phyloP scores from a whole-genome alignment of 352 stramenopile species.

The Phytopythium boreale region DNA sequence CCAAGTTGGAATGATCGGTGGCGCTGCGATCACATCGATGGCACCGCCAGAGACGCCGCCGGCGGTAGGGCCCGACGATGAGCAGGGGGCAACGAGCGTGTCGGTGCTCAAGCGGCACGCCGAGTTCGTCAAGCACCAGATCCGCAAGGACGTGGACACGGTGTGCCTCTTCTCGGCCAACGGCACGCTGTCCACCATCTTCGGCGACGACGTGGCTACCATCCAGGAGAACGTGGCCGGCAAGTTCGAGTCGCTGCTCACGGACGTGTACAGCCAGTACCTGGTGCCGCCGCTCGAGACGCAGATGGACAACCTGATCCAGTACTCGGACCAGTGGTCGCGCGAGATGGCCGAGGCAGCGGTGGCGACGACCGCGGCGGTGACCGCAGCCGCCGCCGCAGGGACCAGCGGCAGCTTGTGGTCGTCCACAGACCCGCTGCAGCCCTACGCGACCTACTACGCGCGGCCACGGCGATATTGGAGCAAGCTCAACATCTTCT shows the following conservation, averaged over 20 bases:
- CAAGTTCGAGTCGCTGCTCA: conserved; percentile 65
- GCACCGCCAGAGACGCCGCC: neutral
- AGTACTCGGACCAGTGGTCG: conserved; percentile 57
- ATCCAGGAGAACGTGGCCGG: conserved; percentile 48
- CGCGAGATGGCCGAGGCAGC: conserved; percentile 37
- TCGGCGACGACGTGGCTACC: conserved; percentile 49
- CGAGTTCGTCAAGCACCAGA: conserved; percentile 74
- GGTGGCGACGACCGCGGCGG: conserved; percentile 5
- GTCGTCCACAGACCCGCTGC: conserved; percentile 3
- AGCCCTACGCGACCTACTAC: conserved; percentile 22
- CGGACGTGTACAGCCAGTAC: conserved; percentile 55
- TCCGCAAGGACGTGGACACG: conserved; percentile 68
- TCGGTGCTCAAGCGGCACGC: conserved; percentile 45
- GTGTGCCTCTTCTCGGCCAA: conserved; percentile 65
- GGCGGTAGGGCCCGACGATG: neutral
- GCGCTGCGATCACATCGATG: neutral
- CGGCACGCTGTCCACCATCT: conserved; percentile 67
- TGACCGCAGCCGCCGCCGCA: neutral
- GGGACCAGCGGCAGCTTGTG: neutral
- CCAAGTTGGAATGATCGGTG: neutral
- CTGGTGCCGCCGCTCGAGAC: conserved; percentile 42
- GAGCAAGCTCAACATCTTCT: conserved; percentile 62
- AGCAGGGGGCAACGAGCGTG: neutral
- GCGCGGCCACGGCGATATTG: conserved; percentile 54
- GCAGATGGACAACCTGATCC: conserved; percentile 55